Conservation (phyloP, 139 green algal genomes). For the Asterochloris erici region DNA sequence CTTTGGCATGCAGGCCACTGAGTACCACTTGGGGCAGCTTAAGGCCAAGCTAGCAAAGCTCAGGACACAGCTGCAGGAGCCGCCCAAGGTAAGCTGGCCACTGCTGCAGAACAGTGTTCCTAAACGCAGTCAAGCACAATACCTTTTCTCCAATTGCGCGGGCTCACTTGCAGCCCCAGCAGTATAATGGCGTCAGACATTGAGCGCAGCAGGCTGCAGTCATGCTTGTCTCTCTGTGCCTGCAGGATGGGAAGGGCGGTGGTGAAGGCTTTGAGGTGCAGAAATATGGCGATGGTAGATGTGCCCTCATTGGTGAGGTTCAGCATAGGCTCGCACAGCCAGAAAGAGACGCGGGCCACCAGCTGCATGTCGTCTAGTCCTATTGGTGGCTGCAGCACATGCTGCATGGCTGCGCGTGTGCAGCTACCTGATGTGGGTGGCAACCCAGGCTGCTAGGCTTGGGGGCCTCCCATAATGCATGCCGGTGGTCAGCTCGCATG, state of each 20-base stretch:
- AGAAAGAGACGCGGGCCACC: too few species aligned
- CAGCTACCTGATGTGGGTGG: too few species aligned
- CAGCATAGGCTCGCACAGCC: too few species aligned
- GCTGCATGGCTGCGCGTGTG: background rate
- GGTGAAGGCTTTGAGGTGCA: conserved; percentile 96
- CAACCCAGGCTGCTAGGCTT: too few species aligned
- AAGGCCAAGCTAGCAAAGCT: conserved; percentile 98
- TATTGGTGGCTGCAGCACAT: background rate
- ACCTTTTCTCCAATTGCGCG: too few species aligned
- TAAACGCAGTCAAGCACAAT: background rate
- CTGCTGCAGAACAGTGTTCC: background rate
- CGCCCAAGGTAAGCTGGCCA: conserved; percentile 55
- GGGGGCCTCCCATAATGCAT: too few species aligned
- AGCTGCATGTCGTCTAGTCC: too few species aligned
- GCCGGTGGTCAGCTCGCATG: too few species aligned
- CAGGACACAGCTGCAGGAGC: conserved; percentile 91
- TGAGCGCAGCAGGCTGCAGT: background rate
- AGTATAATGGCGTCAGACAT: background rate
- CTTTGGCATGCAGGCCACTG: conserved; percentile 56
- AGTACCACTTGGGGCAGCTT: conserved; percentile 95
- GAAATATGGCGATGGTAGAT: conserved; percentile 94
- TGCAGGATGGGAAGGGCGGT: conserved; percentile 30
- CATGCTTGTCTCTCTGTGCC: background rate
- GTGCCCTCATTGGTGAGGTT: conserved; percentile 86
- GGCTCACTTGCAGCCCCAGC: too few species aligned